Evolutionary conservation across 2,329 filamentous ascomycete genomes (phyloP), one percentile per base, ranked within the genome.

Genomic region (Neocucurbitaria cava): DNA sequence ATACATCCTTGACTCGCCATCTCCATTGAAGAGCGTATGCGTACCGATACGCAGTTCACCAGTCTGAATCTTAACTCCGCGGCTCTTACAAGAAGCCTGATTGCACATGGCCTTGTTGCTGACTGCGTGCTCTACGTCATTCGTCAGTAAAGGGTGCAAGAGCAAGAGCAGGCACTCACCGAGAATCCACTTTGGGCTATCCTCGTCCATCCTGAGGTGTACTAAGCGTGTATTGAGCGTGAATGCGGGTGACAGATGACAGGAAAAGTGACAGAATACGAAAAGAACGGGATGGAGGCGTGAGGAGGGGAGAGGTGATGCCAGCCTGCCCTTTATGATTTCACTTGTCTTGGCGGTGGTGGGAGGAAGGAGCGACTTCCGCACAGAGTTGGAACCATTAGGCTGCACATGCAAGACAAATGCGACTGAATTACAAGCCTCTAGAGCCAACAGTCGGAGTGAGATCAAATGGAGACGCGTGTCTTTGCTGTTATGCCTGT

Each of bases 21-120:
- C 54, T 51, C 86, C 81, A 9, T 83, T 82, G 56, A 94, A 84
- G 82, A 87, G 89, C 24, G 43, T 47, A 20, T 63, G 50, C 1
- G 82, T 84, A 45, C 90, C 93, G 39, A 93, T 83, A 49, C 93
- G 88, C 3, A 96, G 77, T 62, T 91, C 87, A 53, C 89, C 91
- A 76, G 96, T 96, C 23, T 66, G 62, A 69, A 96, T 90, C 30
- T 62, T 64, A 65, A 82, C 71, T 1, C 73, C 78, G 1, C 76
- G 77, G 4, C 88, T 82, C 77, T 92, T 92, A 82, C 92, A 96
- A 58, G 86, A 80, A 4, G 81, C 83, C 70, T 88, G 87, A 54
- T 87, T 82, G 77, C 93, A 96, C 10, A 35, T 31, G 10, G 58
- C 39, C 18, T 11, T 40, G 21, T 44, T 48, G 18, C 11, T 54